Base-by-base conservation (phyloP, 2,329 filamentous ascomycete species). In the Albophoma yamanashiensis region DNA sequence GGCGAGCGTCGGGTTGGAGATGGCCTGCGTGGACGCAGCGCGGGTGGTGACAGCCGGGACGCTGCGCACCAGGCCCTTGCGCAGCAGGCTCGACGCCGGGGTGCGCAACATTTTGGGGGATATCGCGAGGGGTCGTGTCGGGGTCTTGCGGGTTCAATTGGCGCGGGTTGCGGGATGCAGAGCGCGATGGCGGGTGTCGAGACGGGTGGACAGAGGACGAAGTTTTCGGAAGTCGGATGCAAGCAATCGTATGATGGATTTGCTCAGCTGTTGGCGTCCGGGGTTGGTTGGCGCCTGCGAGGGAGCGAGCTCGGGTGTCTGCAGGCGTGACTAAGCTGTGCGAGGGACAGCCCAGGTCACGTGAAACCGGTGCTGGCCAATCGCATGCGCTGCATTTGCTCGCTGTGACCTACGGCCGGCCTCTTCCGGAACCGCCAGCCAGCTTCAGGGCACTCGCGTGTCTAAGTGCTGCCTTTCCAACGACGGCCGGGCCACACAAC, bases 1-100 rank as follows among this genome's bases (percentile, higher is more conserved):
- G 78, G 91, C 90, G 72, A 99, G 86, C 62, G 91, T 97, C 69
- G 95, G 94, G 82, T 97, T 97, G 73, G 92, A 95, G 79, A 99
- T 95, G 75, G 93, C 92, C 77, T 96, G 92, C 69, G 89, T 89
- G 69, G 89, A 85, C 70, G 84, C 79, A 72, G 79, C 79, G 67
- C 78, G 77, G 64, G 77, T 74, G 69, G 78, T 74, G 70, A 78
- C 74, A 66, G 74, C 70, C 69, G 76, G 75, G 61, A 61, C 62
- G 75, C 73, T 74, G 74, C 74, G 74, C 72, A 72, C 74, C 69
- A 75, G 68, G 71, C 71, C 70, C 73, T 76, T 75, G 75, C 81
- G 81, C 75, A 83, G 76, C 71, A 81, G 72, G 67, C 77, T 78
- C 66, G 80, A 76, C 67, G 79, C 76, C 66, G 77, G 74, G 69